phyloP scores from a whole-genome alignment of 257 asterid genomes.

The Solanum gandarillasii region DNA sequence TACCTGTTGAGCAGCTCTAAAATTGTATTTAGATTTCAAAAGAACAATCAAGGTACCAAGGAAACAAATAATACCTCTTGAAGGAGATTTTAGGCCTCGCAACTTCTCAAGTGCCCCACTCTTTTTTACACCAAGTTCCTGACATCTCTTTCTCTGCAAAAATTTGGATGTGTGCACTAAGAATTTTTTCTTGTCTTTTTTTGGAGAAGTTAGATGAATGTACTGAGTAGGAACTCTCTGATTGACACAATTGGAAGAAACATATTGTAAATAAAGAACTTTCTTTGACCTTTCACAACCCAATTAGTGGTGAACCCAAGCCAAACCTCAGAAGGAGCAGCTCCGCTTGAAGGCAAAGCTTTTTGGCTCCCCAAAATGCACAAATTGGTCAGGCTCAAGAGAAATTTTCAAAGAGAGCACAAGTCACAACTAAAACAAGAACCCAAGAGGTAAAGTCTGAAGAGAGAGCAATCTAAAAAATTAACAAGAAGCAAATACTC shows the following conservation, averaged over 20 bases:
- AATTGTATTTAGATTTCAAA: conserved; percentile 3
- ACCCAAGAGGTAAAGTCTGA: neutral
- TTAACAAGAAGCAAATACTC: neutral
- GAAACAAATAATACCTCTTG: neutral
- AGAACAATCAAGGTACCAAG: neutral
- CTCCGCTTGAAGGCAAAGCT: neutral
- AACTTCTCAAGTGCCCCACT: conserved; percentile 8
- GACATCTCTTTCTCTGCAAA: conserved; percentile 39
- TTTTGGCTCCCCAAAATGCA: neutral
- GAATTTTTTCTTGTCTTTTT: neutral
- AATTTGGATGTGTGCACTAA: neutral
- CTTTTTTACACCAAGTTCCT: conserved; percentile 20
- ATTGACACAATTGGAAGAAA: neutral
- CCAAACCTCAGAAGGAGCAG: neutral
- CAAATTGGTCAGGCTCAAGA: neutral
- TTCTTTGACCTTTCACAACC: neutral
- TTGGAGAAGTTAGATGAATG: neutral
- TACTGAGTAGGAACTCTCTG: neutral
- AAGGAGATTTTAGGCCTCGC: neutral
- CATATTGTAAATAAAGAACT: neutral
- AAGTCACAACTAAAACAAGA: neutral
- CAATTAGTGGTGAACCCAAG: neutral
- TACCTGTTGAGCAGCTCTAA: conserved; percentile 28
- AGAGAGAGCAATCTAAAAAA: neutral
- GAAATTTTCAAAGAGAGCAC: neutral